Evolutionary conservation across 1,284 basidiomycete species (phyloP).

Genomic region (Rhodotorula mucilaginosa): DNA sequence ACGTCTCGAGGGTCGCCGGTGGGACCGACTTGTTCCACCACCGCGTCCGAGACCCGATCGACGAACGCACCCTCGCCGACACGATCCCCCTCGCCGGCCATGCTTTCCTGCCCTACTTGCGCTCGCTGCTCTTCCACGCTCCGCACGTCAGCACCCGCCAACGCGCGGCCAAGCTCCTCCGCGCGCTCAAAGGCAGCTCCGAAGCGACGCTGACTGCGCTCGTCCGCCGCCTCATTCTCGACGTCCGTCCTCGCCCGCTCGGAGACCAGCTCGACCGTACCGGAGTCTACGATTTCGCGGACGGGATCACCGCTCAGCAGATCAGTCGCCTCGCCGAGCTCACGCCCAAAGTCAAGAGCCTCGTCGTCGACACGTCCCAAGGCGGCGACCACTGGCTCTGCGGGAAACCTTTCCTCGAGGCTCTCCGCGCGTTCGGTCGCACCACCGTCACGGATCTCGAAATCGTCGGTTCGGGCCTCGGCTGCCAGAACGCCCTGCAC

Average conservation of each 20-base stretch:
- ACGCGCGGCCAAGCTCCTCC: background rate
- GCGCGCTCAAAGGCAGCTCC: background rate
- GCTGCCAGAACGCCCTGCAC: background rate
- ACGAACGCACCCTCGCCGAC: background rate
- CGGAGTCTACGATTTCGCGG: background rate
- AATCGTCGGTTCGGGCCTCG: background rate
- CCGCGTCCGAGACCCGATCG: background rate
- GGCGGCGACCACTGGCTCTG: background rate
- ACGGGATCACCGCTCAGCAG: background rate
- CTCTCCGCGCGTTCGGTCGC: background rate
- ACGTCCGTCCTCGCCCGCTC: background rate
- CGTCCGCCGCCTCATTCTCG: background rate
- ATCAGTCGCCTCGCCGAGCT: background rate
- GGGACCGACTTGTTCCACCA: background rate
- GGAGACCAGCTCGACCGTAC: background rate
- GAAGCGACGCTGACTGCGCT: background rate
- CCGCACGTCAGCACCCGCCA: background rate
- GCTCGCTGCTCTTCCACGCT: slow-evolving; percentile 7
- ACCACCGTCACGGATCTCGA: slow-evolving; percentile 1
- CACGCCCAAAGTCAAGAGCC: background rate
- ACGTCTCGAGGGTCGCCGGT: no score
- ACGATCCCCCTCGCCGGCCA: background rate
- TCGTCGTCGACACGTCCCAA: background rate
- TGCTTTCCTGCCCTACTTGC: background rate
- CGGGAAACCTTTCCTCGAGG: background rate